Evolutionary conservation across 345 rosid genomes (phyloP).

Genomic region (thale cress (Arabidopsis thaliana)): DNA sequence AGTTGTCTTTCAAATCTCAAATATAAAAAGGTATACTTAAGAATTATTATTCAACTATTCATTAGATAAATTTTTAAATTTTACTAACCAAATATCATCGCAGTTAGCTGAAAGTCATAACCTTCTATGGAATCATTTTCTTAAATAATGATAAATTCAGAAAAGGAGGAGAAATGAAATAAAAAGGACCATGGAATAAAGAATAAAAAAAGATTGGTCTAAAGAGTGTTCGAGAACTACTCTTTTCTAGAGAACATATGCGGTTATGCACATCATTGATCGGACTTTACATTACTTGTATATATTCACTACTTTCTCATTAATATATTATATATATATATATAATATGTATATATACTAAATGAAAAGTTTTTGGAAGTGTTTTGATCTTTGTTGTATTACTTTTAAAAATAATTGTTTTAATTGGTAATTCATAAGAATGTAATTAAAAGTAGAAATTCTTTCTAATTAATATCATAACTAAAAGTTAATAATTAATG

Average conservation of each 20-base stretch:
- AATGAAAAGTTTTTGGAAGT: too few relatives aligned
- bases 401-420: too few relatives aligned
- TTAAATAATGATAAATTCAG: background rate
- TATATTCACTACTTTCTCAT: background rate
- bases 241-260: conserved; percentile 15
- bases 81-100: background rate
- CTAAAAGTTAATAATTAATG: too few relatives aligned
- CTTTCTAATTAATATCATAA: background rate
- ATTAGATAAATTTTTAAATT: background rate
- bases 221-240: background rate
- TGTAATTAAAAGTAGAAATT: background rate
- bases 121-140: background rate
- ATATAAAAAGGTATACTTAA: too few relatives aligned
- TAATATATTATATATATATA: too few relatives aligned
- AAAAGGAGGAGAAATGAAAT: background rate
- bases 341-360: too few relatives aligned
- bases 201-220: conserved; percentile 6
- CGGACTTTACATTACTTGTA: background rate
- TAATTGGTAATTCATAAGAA: too few relatives aligned
- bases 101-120: background rate
- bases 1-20: too few relatives aligned
- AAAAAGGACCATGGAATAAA: background rate
- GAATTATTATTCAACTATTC: background rate
- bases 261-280: conserved; percentile 4
- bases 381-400: too few relatives aligned